phyloP scores from a whole-genome alignment of 371 early-diverging fungal genomes.

The Apophysomyces ossiformis region DNA sequence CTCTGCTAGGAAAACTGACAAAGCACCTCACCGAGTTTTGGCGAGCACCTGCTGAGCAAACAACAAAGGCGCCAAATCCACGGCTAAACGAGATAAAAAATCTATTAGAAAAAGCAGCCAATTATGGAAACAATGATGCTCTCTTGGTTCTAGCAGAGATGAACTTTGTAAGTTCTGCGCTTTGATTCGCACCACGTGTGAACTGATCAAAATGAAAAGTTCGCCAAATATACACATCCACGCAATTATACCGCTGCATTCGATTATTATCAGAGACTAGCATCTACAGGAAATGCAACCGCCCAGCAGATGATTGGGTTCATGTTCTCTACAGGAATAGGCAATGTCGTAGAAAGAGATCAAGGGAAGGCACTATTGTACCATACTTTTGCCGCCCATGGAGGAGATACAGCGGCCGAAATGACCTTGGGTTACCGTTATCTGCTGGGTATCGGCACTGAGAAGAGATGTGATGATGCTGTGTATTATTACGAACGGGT shows the following conservation, averaged over 20 bases:
- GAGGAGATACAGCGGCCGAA: constrained; percentile 75
- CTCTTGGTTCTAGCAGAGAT: constrained; percentile 58
- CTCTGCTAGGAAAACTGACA: constrained; percentile 1
- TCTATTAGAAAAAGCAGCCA: constrained; percentile 35
- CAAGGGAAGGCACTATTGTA: constrained; percentile 79
- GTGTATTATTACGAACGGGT: constrained; percentile 78
- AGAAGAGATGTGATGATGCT: constrained; percentile 79
- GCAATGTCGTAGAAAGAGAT: constrained; percentile 65
- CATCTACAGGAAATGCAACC: constrained; percentile 75
- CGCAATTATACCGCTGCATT: constrained; percentile 65
- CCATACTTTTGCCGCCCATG: constrained; percentile 84
- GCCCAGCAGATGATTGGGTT: constrained; percentile 91
- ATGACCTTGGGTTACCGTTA: constrained; percentile 89
- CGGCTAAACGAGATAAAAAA: constrained; percentile 27
- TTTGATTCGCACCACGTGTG: not conserved
- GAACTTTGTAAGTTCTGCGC: constrained; percentile 50
- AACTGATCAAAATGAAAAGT: constrained; percentile 20
- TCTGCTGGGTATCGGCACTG: constrained; percentile 80
- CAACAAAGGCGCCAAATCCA: constrained; percentile 3
- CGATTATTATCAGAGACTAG: constrained; percentile 61
- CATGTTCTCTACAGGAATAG: constrained; percentile 90
- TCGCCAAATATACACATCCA: constrained; percentile 62
- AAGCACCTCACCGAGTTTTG: not conserved
- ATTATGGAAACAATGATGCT: constrained; percentile 51
- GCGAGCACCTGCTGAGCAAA: constrained; percentile 3